Evolutionary conservation across 1,139 yeast genomes (phyloP), one percentile per base, ranked within the genome.

Genomic region (Chernovozyma sophiae-reginae): DNA sequence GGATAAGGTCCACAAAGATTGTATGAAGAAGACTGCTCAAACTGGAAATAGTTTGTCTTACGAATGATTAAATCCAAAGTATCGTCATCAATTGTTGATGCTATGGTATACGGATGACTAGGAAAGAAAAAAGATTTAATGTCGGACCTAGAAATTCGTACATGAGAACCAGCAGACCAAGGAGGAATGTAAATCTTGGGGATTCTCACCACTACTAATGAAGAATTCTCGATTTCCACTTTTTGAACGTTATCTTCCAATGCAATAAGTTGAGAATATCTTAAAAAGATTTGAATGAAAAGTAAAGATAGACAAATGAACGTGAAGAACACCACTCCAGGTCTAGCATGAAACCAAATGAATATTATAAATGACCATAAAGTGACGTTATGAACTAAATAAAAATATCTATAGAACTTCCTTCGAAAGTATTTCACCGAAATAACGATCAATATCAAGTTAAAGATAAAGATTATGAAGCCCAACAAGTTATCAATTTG

Each of bases 401-500:
- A 70, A 44, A 70, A 70, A 6, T 46, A 33, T 13, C 46, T 43
- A 42, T 70, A 70, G 36, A 41, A 53, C 39, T 47, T 47, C 13
- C 47, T 40, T 34, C 65, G 47, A 36, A 56, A 47, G 16, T 38
- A 38, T 32, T 68, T 65, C 38, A 86, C 52, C 3, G 94, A 84
- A 0, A 84, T 55, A 1, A 81, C 40, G 2, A 69, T 59, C 11
- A 87, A 68, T 0, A 68, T 43, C 1, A 68, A 31, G 41, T 74
- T 69, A 1, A 71, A 46, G 0, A 58, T 19, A 43, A 78, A 65
- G 1, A 79, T 72, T 3, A 79, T 39, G 4, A 84, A 60, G 1
- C 97, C 97, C 23, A 77, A 58, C 7, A 82, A 56, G 51, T 89
- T 89, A 39, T 62, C 60, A 3, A 65, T 35, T 35, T 60, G 58